These are phyloP conservation scores for Truncatella angustata DNA, from an alignment of 2,329 filamentous ascomycete species.

Conservation along the genomic window DNA sequence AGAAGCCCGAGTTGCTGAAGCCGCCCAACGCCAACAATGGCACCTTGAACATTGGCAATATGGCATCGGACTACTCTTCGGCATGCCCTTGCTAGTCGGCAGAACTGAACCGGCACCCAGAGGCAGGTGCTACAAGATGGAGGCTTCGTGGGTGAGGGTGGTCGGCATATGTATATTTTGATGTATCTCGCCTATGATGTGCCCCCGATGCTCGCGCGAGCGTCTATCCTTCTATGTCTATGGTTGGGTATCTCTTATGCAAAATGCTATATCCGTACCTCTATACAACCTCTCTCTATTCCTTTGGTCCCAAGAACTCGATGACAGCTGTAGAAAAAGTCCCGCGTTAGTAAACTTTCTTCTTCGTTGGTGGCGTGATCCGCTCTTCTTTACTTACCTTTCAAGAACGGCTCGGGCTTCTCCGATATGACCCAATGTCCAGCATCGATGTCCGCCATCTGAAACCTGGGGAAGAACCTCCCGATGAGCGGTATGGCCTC, in stretches of 20 bases:
- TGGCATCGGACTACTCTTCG: constrained; percentile 22
- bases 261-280: constrained; percentile 22
- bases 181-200: constrained; percentile 4
- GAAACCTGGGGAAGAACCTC: constrained; percentile 77
- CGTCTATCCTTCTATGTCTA: constrained; percentile 11
- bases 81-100: constrained; percentile 24
- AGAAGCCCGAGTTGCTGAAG: constrained; percentile 39
- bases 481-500: constrained; percentile 78
- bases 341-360: constrained; percentile 10
- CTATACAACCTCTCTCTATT: constrained; percentile 35
- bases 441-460: constrained; percentile 69
- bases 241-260: constrained; percentile 11
- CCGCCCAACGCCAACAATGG: constrained; percentile 20
- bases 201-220: constrained; percentile 11
- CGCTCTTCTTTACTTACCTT: constrained; percentile 50
- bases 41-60: constrained; percentile 26
- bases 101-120: background rate
- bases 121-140: background rate
- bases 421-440: constrained; percentile 93
- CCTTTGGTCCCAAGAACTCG: constrained; percentile 55
- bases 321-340: constrained; percentile 59
- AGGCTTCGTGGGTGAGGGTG: background rate
- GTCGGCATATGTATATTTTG: background rate
- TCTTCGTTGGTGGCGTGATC: background rate
- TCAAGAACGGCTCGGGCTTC: constrained; percentile 74